These are phyloP conservation scores for Trametes polyzona DNA, from an alignment of 1,284 basidiomycete species.

Conservation along the genomic window DNA sequence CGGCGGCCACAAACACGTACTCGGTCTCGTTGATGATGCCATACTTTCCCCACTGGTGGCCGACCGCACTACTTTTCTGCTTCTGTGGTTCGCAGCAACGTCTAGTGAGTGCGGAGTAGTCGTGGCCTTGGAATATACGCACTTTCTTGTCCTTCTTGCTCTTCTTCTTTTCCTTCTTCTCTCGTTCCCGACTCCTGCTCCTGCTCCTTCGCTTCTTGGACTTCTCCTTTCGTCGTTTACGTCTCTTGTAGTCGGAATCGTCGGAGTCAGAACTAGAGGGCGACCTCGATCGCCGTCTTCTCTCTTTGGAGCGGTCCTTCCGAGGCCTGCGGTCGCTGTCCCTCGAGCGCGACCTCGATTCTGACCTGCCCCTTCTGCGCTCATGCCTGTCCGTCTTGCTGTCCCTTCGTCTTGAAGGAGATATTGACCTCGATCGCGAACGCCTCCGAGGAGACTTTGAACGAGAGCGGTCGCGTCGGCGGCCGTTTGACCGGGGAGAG, in stretches of 20 bases:
- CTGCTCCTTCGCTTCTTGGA: slow-evolving; percentile 47
- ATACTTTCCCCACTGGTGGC: slow-evolving; percentile 84
- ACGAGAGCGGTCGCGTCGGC: slow-evolving; percentile 12
- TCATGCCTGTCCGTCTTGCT: slow-evolving; percentile 5
- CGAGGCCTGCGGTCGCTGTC: slow-evolving; percentile 20
- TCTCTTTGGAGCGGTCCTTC: slow-evolving; percentile 28
- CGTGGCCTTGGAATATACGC: slow-evolving; percentile 2
- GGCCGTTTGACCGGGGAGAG: slow-evolving; percentile 13
- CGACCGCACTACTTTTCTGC: slow-evolving; percentile 57
- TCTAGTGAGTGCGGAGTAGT: background rate
- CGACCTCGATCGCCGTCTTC: slow-evolving; percentile 40
- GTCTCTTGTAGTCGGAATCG: slow-evolving; percentile 44
- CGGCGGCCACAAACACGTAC: slow-evolving; percentile 60
- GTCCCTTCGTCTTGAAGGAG: slow-evolving; percentile 7
- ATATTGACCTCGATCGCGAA: slow-evolving; percentile 3
- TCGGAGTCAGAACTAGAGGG: slow-evolving; percentile 41
- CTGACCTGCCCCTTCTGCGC: slow-evolving; percentile 23
- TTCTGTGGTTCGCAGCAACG: slow-evolving; percentile 53
- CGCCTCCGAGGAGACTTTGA: slow-evolving; percentile 19
- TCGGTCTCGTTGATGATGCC: slow-evolving; percentile 84
- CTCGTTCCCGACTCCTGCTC: slow-evolving; percentile 54
- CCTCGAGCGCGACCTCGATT: slow-evolving; percentile 34
- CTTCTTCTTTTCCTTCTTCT: slow-evolving; percentile 63
- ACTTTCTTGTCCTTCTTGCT: slow-evolving; percentile 74
- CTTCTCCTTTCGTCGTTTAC: slow-evolving; percentile 45